Conservation (phyloP, 306 rosid genomes). For the Amphicarpaea edgeworthii region DNA sequence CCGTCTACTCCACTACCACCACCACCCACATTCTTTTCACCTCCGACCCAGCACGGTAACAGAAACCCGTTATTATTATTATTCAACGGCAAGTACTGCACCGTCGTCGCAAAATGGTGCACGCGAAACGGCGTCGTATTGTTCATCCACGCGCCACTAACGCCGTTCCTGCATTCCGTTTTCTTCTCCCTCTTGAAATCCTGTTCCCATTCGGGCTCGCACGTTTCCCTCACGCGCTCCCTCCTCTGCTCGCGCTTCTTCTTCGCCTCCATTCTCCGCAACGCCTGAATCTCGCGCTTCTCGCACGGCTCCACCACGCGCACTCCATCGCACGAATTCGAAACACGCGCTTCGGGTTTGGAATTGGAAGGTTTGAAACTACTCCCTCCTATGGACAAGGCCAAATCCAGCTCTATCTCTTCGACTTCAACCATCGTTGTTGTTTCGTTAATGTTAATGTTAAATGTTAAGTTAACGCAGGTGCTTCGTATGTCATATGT, state of each 20-base stretch:
- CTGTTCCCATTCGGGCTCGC: constrained; percentile 22
- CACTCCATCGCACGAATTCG: background rate
- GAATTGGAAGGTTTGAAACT: too few relatives aligned
- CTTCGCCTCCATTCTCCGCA: constrained; percentile 36
- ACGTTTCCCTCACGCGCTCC: background rate
- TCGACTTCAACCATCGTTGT: constrained; percentile 49
- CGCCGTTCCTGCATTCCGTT: background rate
- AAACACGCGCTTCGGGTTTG: constrained; percentile 17
- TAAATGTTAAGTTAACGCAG: too few relatives aligned
- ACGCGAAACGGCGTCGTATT: constrained; percentile 11
- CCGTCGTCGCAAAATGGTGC: background rate
- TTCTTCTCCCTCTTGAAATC: constrained; percentile 19
- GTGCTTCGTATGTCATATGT: too few relatives aligned
- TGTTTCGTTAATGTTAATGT: too few relatives aligned
- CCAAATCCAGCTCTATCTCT: constrained; percentile 75
- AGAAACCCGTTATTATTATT: constrained; percentile 43
- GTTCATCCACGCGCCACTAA: background rate
- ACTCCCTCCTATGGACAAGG: constrained; percentile 72
- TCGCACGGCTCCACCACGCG: background rate
- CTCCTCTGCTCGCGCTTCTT: constrained; percentile 22
- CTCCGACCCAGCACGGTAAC: constrained; percentile 50
- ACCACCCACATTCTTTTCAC: constrained; percentile 41
- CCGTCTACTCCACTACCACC: constrained; percentile 19
- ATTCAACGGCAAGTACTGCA: constrained; percentile 19
- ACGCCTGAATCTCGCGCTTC: constrained; percentile 24